These are phyloP conservation scores for Dacryopinax primogenitus DNA, from an alignment of 768 basidiomycete species.

Conservation along the genomic window DNA sequence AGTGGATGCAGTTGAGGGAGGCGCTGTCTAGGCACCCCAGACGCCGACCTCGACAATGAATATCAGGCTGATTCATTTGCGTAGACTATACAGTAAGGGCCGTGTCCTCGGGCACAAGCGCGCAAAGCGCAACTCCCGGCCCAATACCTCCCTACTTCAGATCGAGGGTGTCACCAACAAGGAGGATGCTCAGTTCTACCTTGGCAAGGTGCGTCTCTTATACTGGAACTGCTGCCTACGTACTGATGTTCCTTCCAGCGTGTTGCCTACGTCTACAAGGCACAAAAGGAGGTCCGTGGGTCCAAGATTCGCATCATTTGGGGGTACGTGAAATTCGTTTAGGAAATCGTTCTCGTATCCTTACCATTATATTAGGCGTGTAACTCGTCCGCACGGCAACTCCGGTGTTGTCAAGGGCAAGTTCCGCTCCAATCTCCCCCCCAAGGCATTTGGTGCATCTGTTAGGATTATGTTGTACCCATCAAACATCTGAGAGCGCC, in stretches of 20 bases:
- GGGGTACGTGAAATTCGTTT: conserved; percentile 49
- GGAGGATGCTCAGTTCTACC: conserved; percentile 94
- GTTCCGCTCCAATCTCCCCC: conserved; percentile 90
- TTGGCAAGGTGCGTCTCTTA: conserved; percentile 69
- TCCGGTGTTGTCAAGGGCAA: conserved; percentile 95
- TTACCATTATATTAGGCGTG: conserved; percentile 41
- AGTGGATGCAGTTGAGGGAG: background rate
- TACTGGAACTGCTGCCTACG: background rate
- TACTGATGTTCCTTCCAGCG: conserved; percentile 41
- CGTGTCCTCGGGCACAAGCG: conserved; percentile 98
- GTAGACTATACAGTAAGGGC: conserved; percentile 88
- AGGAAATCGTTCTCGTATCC: background rate
- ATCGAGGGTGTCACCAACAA: conserved; percentile 91
- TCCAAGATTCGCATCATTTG: conserved; percentile 96
- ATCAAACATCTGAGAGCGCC: conserved; percentile 50
- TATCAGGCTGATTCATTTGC: background rate
- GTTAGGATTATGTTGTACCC: conserved; percentile 93
- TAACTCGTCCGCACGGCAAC: conserved; percentile 87
- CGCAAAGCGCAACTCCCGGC: conserved; percentile 89
- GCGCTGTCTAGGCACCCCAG: background rate
- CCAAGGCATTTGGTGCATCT: conserved; percentile 83
- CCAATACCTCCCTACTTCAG: conserved; percentile 92
- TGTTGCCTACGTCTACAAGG: conserved; percentile 95
- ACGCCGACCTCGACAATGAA: background rate
- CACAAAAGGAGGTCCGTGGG: conserved; percentile 85